Percentiles rank a stretch among this genome's conserved stretches.
Evolutionary conservation across 352 stramenopile genomes (phyloP).

Genomic region (Pythium scleroteichum): DNA sequence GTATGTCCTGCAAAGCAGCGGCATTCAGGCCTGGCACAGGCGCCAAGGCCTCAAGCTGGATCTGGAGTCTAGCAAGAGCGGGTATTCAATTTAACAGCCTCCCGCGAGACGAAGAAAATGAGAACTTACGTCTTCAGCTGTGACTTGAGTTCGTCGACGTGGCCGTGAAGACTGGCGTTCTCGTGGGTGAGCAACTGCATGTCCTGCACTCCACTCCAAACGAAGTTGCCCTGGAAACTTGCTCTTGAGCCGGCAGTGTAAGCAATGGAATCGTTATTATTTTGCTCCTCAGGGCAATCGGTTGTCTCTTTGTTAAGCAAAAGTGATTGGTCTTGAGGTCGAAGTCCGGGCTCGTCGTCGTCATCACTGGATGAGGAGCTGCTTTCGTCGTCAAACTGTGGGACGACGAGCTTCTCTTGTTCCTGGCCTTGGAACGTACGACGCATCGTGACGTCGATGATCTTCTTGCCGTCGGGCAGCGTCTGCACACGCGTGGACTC

Average conservation of each 20-base stretch:
- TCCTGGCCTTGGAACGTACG: constrained; percentile 4
- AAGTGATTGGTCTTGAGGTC: constrained; percentile 6
- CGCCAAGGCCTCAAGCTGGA: constrained; percentile 64
- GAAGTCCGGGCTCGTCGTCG: constrained; percentile 15
- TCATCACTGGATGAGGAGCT: constrained; percentile 41
- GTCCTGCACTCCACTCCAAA: constrained; percentile 53
- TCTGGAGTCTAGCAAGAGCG: constrained; percentile 45
- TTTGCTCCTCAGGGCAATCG: constrained; percentile 13
- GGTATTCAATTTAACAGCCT: background rate
- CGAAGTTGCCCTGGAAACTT: constrained; percentile 33
- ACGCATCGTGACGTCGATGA: constrained; percentile 59
- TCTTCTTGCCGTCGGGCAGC: constrained; percentile 44
- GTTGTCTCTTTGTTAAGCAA: background rate
- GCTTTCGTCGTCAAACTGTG: constrained; percentile 68
- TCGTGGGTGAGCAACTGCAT: constrained; percentile 68
- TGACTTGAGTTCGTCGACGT: constrained; percentile 50
- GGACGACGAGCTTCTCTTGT: constrained; percentile 50
- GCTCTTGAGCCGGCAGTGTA: background rate
- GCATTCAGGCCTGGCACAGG: constrained; percentile 63
- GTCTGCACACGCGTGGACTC: constrained; percentile 47
- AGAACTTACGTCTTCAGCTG: constrained; percentile 56
- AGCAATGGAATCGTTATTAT: constrained; percentile 21
- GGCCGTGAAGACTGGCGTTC: constrained; percentile 44
- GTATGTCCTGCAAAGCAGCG: constrained; percentile 51
- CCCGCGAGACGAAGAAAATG: background rate